A percentile compares a stretch with the other conserved stretches of the same genome.
These are phyloP conservation scores for Gastrolobium bilobum DNA, from an alignment of 306 rosid genomes.

Conservation along the genomic window DNA sequence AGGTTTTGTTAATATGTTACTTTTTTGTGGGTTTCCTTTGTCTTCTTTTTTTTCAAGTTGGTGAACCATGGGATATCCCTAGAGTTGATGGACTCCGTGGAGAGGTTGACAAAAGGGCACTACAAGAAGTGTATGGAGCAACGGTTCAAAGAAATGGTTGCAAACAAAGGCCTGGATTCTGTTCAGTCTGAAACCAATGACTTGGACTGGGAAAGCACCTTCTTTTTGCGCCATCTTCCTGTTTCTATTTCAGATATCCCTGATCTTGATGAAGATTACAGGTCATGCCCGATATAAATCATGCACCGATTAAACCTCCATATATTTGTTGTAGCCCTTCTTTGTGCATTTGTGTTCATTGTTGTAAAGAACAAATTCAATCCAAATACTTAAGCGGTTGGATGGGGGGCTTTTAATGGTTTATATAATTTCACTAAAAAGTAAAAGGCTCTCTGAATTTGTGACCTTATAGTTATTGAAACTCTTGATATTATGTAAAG, in stretches of 20 bases:
- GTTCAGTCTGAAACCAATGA: conserved; percentile 68
- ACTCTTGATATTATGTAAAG: too few species aligned
- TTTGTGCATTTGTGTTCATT: neutral
- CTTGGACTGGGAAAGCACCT: conserved; percentile 89
- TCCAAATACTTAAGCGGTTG: too few species aligned
- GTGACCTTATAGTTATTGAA: too few species aligned
- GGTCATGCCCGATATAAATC: conserved; percentile 43
- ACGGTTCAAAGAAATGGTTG: conserved; percentile 80
- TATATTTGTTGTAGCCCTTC: neutral
- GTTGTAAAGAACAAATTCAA: too few species aligned
- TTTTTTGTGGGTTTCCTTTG: neutral
- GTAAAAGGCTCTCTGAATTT: neutral
- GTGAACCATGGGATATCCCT: conserved; percentile 81
- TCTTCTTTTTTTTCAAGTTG: conserved; percentile 47
- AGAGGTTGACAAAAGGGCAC: conserved; percentile 82
- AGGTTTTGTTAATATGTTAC: neutral
- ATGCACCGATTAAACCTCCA: neutral
- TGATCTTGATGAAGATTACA: conserved; percentile 66
- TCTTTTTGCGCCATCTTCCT: conserved; percentile 88
- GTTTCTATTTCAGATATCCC: conserved; percentile 69
- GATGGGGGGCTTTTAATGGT: too few species aligned
- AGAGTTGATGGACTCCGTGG: conserved; percentile 79
- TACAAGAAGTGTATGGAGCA: conserved; percentile 79
- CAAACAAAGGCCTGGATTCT: conserved; percentile 62
- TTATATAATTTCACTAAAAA: too few species aligned